Conservation (phyloP, 116 monocot species). For the Zostera marina region DNA sequence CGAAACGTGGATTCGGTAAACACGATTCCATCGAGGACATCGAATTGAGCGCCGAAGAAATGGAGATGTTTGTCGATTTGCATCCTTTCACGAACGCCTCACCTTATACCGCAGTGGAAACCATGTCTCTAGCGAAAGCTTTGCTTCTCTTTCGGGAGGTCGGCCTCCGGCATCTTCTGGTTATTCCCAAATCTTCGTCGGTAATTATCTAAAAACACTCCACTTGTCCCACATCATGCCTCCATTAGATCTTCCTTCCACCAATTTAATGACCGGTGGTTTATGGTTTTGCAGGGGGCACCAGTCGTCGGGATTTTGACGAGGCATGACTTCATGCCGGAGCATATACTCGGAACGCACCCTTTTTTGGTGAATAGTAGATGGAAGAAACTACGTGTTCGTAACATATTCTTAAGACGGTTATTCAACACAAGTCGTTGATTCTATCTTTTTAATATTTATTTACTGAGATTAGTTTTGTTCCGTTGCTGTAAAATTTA, state of each 20-base stretch:
- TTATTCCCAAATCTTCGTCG: constrained; percentile 50
- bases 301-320: constrained; percentile 85
- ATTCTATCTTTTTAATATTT: too few relatives aligned
- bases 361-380: constrained; percentile 32
- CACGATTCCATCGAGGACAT: constrained; percentile 45
- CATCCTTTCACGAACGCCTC: constrained; percentile 83
- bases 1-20: constrained; percentile 50
- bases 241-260: background rate
- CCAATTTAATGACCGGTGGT: background rate
- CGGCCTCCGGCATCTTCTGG: constrained; percentile 68
- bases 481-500: too few relatives aligned
- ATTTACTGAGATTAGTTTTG: too few relatives aligned
- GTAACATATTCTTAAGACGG: constrained; percentile 7
- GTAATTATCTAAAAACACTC: constrained; percentile 55
- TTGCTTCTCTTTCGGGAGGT: constrained; percentile 67
- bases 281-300: constrained; percentile 33
- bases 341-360: constrained; percentile 57
- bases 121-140: constrained; percentile 90
- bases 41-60: constrained; percentile 39
- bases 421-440: constrained; percentile 4
- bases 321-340: constrained; percentile 91
- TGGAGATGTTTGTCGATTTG: constrained; percentile 85
- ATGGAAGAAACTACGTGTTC: constrained; percentile 36
- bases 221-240: background rate
- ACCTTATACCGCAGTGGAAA: constrained; percentile 88